These are phyloP conservation scores for Zasmidium citrigriseum DNA, from an alignment of 2,329 filamentous ascomycete species.

Conservation along the genomic window DNA sequence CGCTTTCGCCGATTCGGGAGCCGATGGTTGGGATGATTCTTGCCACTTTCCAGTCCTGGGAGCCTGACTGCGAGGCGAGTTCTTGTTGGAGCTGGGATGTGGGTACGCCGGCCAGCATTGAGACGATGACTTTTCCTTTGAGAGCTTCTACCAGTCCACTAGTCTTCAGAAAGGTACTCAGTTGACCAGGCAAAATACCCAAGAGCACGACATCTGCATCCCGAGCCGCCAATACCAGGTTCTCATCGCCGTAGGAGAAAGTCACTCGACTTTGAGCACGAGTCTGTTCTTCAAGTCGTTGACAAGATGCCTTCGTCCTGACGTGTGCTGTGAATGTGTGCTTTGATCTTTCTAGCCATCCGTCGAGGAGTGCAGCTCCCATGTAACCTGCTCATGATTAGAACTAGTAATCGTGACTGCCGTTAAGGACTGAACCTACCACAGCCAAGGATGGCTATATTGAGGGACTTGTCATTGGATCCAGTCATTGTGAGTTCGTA, in stretches of 20 bases:
- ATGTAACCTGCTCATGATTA: conserved; percentile 22
- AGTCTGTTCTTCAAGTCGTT: conserved; percentile 14
- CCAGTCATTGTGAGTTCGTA: neutral
- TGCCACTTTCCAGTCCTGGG: conserved; percentile 14
- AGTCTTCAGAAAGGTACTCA: conserved; percentile 11
- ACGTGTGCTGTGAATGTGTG: conserved; percentile 18
- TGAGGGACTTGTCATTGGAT: neutral
- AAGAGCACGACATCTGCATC: conserved; percentile 22
- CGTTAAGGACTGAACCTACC: conserved; percentile 1
- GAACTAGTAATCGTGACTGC: neutral
- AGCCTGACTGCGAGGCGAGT: neutral
- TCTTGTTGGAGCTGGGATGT: conserved; percentile 18
- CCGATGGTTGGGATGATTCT: conserved; percentile 27
- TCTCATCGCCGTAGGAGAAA: conserved; percentile 12
- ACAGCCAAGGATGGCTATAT: conserved; percentile 9
- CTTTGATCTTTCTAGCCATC: conserved; percentile 9
- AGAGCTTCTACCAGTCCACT: conserved; percentile 15
- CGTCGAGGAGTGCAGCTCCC: conserved; percentile 26
- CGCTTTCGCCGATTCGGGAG: conserved; percentile 19
- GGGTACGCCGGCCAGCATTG: conserved; percentile 25
- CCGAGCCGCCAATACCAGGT: conserved; percentile 9
- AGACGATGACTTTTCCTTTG: conserved; percentile 22
- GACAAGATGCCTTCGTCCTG: conserved; percentile 10
- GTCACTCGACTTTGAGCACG: neutral
- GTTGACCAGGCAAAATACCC: conserved; percentile 21